phyloP scores from a whole-genome alignment of 169 alveolate species.

The Plasmodium billcollinsi region DNA sequence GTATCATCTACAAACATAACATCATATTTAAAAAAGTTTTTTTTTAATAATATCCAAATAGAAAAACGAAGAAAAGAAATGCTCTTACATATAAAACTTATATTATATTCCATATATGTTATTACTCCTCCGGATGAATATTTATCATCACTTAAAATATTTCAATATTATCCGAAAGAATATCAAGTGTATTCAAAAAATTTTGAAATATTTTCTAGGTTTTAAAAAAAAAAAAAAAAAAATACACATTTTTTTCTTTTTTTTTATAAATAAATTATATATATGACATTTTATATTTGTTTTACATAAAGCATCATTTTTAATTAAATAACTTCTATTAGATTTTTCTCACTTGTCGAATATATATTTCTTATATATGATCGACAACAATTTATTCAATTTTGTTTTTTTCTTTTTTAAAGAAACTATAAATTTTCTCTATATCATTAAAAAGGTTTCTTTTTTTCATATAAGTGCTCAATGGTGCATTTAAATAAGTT shows the following conservation, averaged over 20 bases:
- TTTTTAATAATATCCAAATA: slow-evolving; percentile 25
- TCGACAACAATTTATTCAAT: slow-evolving; percentile 1
- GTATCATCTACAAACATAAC: slow-evolving; percentile 24
- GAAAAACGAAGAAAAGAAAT: slow-evolving; percentile 28
- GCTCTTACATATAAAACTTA: slow-evolving; percentile 42
- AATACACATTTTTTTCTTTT: background rate
- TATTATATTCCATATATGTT: slow-evolving; percentile 23
- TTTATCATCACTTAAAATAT: slow-evolving; percentile 22
- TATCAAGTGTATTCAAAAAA: slow-evolving; percentile 34
- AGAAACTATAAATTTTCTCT: background rate
- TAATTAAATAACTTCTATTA: too few relatives aligned
- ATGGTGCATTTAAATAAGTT: slow-evolving; percentile 17
- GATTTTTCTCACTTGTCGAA: too few relatives aligned
- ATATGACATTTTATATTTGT: too few relatives aligned
- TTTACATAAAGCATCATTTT: too few relatives aligned
- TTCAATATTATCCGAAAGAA: slow-evolving; percentile 38
- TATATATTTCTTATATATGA: too few relatives aligned
- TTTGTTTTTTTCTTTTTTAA: slow-evolving; percentile 32
- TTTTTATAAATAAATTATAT: too few relatives aligned
- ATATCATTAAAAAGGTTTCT: background rate
- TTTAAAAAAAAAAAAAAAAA: slow-evolving; percentile 6
- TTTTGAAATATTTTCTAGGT: slow-evolving; percentile 35
- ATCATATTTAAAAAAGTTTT: slow-evolving; percentile 33
- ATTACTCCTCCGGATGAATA: slow-evolving; percentile 11
- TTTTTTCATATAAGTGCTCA: slow-evolving; percentile 20